A percentile compares a stretch with the other conserved stretches of the same genome.
Conservation (phyloP, 306 rosid species). For the Dryas octopetala region DNA sequence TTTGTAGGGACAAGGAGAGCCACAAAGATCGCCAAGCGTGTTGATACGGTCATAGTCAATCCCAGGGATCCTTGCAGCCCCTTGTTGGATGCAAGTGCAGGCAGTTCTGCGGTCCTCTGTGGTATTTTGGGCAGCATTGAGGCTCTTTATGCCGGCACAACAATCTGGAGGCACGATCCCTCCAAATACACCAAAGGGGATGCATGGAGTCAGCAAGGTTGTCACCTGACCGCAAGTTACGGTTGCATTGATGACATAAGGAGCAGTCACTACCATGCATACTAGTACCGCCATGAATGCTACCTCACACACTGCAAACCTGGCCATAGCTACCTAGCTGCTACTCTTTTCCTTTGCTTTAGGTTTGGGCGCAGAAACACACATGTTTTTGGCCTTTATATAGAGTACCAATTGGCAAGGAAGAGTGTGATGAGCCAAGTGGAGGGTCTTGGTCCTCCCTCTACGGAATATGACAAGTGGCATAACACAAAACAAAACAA, state of each 20-base stretch:
- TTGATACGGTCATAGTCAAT: constrained; percentile 44
- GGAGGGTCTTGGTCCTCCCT: neutral
- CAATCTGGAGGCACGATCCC: constrained; percentile 49
- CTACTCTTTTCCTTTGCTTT: neutral
- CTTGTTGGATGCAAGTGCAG: constrained; percentile 53
- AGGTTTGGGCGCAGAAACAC: neutral
- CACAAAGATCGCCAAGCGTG: constrained; percentile 34
- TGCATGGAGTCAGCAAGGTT: constrained; percentile 53
- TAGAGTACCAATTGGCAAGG: neutral
- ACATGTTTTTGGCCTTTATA: neutral
- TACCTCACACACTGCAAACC: neutral
- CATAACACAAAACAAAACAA: too few relatives aligned
- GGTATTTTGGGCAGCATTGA: constrained; percentile 40
- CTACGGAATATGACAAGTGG: too few relatives aligned
- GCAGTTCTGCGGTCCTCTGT: constrained; percentile 47
- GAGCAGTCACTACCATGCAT: constrained; percentile 16
- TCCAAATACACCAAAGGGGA: constrained; percentile 51
- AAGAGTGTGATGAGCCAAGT: too few relatives aligned
- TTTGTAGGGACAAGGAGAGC: constrained; percentile 51
- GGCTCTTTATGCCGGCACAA: constrained; percentile 48
- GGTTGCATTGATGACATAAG: constrained; percentile 19
- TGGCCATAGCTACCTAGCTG: neutral
- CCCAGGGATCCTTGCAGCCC: constrained; percentile 44
- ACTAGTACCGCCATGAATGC: neutral
- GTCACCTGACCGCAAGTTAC: constrained; percentile 53